Conservation (phyloP, 2,329 filamentous ascomycete species). For the Exophiala lecanii-corni region DNA sequence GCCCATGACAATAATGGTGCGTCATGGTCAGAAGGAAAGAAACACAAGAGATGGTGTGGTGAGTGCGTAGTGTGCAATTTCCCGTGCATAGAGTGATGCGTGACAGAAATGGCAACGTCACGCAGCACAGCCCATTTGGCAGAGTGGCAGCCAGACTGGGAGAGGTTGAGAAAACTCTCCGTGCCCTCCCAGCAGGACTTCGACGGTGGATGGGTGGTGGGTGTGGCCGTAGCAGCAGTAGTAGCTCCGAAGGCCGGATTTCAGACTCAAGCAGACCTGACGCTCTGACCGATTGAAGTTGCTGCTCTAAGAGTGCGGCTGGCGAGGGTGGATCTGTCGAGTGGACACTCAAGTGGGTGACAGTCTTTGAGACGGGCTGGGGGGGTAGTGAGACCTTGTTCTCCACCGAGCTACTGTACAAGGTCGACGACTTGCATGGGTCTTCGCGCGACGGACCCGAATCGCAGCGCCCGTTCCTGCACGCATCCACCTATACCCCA, state of each 20-base stretch:
- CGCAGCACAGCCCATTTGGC: constrained; percentile 17
- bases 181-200: no score
- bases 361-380: constrained; percentile 25
- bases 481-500: constrained; percentile 14
- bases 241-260: no score
- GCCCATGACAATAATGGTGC: constrained; percentile 10
- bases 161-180: no score
- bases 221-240: no score
- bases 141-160: neutral
- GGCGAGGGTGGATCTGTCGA: constrained; percentile 15
- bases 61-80: constrained; percentile 21
- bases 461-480: constrained; percentile 24
- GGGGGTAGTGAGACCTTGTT: constrained; percentile 22
- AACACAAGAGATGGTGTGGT: constrained; percentile 12
- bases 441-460: constrained; percentile 26
- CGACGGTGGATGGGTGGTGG: no score
- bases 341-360: constrained; percentile 26
- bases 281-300: no score
- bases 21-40: constrained; percentile 10
- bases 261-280: no score
- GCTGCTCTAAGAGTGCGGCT: constrained; percentile 22
- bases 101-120: constrained; percentile 21
- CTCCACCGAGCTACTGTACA: constrained; percentile 21
- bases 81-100: constrained; percentile 22
- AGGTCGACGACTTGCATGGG: constrained; percentile 23